Base-by-base conservation (phyloP, 345 rosid species). In the Aquilaria malaccensis region DNA sequence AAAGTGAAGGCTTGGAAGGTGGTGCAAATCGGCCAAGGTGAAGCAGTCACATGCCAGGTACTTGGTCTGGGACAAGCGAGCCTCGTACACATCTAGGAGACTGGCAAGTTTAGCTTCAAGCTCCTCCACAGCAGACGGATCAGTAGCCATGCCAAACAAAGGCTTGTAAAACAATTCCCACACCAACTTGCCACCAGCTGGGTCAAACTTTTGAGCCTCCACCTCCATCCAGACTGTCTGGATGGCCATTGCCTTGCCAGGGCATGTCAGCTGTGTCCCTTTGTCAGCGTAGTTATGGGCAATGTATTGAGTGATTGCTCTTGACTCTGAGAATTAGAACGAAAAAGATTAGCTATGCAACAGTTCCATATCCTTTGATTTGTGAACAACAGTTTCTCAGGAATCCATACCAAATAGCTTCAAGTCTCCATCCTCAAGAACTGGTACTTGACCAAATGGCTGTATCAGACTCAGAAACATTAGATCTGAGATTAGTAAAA, bases 401-500 rank as follows among this genome's bases (percentile, higher is more conserved):
- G 3, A 2, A 58, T 58, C 31, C 52, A 68, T 81, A 91, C 96
- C 93, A 7, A 85, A 81, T 56, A 91, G 83, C 75, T 77, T 77
- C 57, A 87, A 63, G 71, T 81, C 91, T 60, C 86, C 97, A 13
- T 87, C 79, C 71, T 85, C 87, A 31, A 83, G 67, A 47, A 78
- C 82, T 52, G 96, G 97, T 70, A 91, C 71, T 76, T 84, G 85
- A 62, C 94, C 91, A 51, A 84, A 91, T n/a, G 94, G 96, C 96
- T 85, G 78, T 79, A 71, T 64, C 67, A 60, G 65, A 13, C 43
- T 22, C 22, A 22, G 3, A 2, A 58, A 11, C 0, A 31, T 48
- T 29, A 68, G 68, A 51, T 45, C 52, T 13, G 15, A 41, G 7
- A 47, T 30, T 9, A 46, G 11, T 22, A 10, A 50, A 56, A 56